Base-by-base conservation (phyloP, 192 early-diverging fungal species). In the Cetraspora pellucida region DNA sequence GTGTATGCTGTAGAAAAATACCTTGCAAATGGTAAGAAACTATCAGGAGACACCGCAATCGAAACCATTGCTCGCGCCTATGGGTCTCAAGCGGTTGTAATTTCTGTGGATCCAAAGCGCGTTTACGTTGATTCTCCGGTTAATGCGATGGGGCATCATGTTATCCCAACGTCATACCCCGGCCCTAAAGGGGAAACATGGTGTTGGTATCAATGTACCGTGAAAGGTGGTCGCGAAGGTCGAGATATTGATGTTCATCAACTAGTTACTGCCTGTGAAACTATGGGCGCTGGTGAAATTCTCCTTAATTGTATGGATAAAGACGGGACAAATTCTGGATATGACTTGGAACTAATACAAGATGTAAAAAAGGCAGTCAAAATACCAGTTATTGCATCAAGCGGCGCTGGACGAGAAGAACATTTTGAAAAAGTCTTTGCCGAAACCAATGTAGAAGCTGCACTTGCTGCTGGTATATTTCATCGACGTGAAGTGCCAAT, bases 161-260 rank as follows among this genome's bases (percentile, higher is more conserved):
- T 90, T 25, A 87, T 98, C 30, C 75, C 87, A 58, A 93, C 93
- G 7, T 78, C 77, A 1, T 85, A 85, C 45, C 86, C 87, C 8
- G 98, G 98, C 0, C 98, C 98, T n/a, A 87, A 92, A 30, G 96
- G 96, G 43, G 96, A 99, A 80, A 65, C 81, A 50, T 96, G 89
- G 85, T 98, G 96, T 87, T 99, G 98, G 98, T 99, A 98, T 81
- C 96, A 99, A 81, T 99, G 98, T 78, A 99, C 97, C 0, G 96
- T 99, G 49, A 96, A 94, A 78, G 98, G 98, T 25, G 98, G 98
- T 9, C 89, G 98, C 37, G 98, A 99, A 85, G 92, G 87, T 6
- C 91, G 97, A 60, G 96, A 98, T 81, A 59, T 96, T 28, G 98
- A 99, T 83, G 98, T 98, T 31, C 81, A 84, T 52, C 96, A 98